Evolutionary conservation across 345 rosid species (phyloP).

Genomic region (Crucihimalaya himalaica): DNA sequence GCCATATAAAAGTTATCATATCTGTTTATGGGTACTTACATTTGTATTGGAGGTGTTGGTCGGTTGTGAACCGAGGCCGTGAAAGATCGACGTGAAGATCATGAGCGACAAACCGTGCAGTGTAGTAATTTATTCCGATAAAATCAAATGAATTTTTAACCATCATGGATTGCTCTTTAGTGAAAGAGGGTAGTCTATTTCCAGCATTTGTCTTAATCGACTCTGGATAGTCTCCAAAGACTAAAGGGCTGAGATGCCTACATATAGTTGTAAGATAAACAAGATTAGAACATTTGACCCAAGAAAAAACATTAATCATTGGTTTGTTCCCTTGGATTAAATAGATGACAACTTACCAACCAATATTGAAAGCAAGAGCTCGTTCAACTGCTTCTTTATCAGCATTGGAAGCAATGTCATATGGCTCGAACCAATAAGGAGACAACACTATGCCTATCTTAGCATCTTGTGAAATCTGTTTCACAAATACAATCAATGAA

Average conservation of each 20-base stretch:
- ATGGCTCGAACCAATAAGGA: slow-evolving; percentile 36
- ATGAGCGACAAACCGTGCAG: not conserved
- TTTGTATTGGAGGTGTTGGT: not conserved
- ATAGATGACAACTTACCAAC: slow-evolving; percentile 28
- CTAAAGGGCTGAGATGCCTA: slow-evolving; percentile 30
- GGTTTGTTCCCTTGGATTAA: too few relatives aligned
- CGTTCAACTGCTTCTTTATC: slow-evolving; percentile 41
- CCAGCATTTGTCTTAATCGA: slow-evolving; percentile 7
- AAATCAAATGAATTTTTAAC: slow-evolving; percentile 15
- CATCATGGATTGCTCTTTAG: not conserved
- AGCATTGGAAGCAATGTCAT: slow-evolving; percentile 15
- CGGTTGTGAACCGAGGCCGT: not conserved
- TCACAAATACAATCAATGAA: not conserved
- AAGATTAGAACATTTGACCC: too few relatives aligned
- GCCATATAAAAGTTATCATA: not conserved
- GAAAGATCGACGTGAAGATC: not conserved
- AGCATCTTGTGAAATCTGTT: slow-evolving; percentile 27
- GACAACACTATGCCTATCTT: slow-evolving; percentile 40
- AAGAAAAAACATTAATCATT: too few relatives aligned
- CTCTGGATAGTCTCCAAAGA: slow-evolving; percentile 13
- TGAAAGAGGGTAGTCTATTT: slow-evolving; percentile 8
- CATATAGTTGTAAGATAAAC: not conserved
- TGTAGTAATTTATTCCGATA: slow-evolving; percentile 19
- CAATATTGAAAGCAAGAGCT: slow-evolving; percentile 22
- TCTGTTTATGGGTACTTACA: not conserved